Base-by-base conservation (phyloP, 225 moss, liverwort and hornwort genomes). In the Marchantia paleacea region DNA sequence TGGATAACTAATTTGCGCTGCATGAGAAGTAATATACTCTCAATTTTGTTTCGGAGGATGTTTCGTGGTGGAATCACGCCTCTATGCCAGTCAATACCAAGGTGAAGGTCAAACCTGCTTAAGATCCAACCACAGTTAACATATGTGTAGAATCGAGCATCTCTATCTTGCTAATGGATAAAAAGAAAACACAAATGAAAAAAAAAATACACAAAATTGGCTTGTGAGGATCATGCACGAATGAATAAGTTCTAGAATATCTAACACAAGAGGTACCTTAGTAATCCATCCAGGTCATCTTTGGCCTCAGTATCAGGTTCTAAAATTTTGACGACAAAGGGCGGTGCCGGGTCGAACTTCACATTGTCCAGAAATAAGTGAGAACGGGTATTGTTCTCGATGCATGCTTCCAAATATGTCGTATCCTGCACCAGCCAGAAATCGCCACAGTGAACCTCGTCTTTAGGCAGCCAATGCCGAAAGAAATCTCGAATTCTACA, bases 301-400 rank as follows among this genome's bases (percentile, higher is more conserved):
- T 91, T 89, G 62, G 81, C 85, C 49, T 87, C 87, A 80, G 78
- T 86, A 66, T 93, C 94, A 87, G 93, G 91, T 85, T 95, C 99
- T 89, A 99, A 82, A 79, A 87, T 82, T 76, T 90, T 90, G 26
- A 94, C 89, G 8, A 82, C 83, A 85, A 92, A 85, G 57, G 94
- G 94, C 6, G 92, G 85, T 75, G 91, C 94, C 64, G 99, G 91
- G 79, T 99, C 99, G 58, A 99, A 99, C 71, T 92, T 92, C 78
- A 95, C 99, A 29, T 95, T 90, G 81, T 99, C 99, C 79, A 99
- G 75, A 84, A 99, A 99, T 75, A 99, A 88, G 84, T 94, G 94
- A 48, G 90, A 91, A 84, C 93, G 94, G 73, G 99, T 95, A 80
- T 95, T 95, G 79, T 99, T 99, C 81, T 99, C 99, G 71, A 99